Base-by-base conservation (phyloP, 163 green algal species). In the Chlamydomonas reinhardtii region DNA sequence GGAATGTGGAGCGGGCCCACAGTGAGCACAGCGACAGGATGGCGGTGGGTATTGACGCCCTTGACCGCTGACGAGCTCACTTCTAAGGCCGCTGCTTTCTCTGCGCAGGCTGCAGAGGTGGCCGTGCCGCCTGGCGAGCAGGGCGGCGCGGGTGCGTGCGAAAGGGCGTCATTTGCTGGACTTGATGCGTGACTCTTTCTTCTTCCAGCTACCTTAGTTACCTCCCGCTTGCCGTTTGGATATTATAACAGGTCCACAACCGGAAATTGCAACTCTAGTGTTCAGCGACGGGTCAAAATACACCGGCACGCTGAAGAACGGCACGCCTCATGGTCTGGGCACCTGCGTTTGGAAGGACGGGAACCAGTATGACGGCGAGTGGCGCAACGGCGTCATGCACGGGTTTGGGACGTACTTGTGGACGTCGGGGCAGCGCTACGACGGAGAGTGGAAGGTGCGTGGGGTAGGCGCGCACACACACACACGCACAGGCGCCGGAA, bases 341-440 rank as follows among this genome's bases (percentile, higher is more conserved):
- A 94, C 91, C 14, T 99, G 98, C 90, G 91, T 94, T 20, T 99
- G 97, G 97, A 85, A 77, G 25, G 94, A 98, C 74, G 94, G 96
- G 27, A 98, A 98, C 92, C 93, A 98, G 78, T 99, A 99, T 91
- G 95, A 98, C 68, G 97, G 97, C 8, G 97, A 99, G 76, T 99
- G 96, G 96, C 43, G 89, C 31, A 88, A 91, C 56, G 97, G 97
- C 34, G 84, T 93, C 34, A 99, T 99, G 96, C 94, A 98, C 76
- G 97, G 97, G 25, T 95, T 97, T 83, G 97, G 97, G 62, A 99
- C 97, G 0, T 98, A 98, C 68, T 90, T 97, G 17, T 99, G 96
- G 97, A 90, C 90, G 4, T 97, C 89, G 29, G 95, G 96, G 4
- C 96, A 99, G 85, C 91, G 96, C 0, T 99, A 99, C 85, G 98